Conservation (phyloP, 2,329 filamentous ascomycete genomes). For the Diaporthe eres region DNA sequence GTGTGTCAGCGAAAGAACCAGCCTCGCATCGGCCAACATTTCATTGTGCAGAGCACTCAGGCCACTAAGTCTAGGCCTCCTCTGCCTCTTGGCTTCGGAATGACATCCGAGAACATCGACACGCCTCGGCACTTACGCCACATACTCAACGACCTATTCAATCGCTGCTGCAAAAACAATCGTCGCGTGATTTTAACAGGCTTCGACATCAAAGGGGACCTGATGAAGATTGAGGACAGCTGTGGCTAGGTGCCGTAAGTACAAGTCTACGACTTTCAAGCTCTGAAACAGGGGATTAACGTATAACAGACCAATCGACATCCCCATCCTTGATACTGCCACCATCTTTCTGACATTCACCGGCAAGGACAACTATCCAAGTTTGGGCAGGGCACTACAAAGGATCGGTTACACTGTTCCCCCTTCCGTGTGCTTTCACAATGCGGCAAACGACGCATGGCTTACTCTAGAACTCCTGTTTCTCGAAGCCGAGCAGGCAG, state of each 20-base stretch:
- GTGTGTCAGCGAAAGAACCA: no score
- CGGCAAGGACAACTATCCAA: not conserved
- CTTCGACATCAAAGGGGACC: not conserved
- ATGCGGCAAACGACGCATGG: constrained; percentile 5
- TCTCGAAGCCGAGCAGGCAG: not conserved
- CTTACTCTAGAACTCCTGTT: constrained; percentile 7
- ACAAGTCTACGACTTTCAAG: no score
- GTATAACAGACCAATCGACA: not conserved
- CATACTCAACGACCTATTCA: constrained; percentile 1
- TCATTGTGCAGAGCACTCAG: no score
- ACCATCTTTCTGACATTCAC: not conserved
- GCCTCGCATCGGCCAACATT: no score
- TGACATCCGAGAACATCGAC: no score
- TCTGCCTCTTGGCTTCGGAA: no score
- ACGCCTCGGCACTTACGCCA: no score
- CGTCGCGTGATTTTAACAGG: not conserved
- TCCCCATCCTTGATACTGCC: not conserved
- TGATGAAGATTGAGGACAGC: not conserved
- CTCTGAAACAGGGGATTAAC: no score
- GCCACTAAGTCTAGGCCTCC: no score
- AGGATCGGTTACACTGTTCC: not conserved
- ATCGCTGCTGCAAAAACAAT: not conserved
- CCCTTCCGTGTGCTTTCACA: not conserved
- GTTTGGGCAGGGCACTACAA: not conserved
- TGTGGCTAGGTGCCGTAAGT: constrained; percentile 3